Evolutionary conservation across 805 yeast species (phyloP).

Genomic region (Yarrowia sp.): DNA sequence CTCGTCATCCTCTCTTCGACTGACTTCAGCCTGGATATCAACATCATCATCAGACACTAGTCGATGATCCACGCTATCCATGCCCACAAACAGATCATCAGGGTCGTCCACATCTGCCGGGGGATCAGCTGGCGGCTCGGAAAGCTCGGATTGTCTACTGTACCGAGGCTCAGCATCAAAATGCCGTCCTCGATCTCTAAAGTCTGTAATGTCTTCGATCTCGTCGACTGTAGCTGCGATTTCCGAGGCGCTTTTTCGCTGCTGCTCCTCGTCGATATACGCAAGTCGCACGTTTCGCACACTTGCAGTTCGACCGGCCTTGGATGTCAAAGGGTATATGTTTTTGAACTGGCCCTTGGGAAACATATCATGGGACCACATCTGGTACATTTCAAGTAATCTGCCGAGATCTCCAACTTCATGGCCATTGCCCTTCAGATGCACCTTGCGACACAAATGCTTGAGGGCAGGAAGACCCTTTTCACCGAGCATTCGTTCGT

Average conservation of each 20-base stretch:
- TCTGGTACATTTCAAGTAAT: conserved; percentile 64
- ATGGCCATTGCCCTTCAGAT: conserved; percentile 53
- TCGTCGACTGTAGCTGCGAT: background rate
- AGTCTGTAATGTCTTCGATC: background rate
- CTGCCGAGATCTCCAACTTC: conserved; percentile 59
- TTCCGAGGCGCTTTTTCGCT: background rate
- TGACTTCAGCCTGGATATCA: conserved; percentile 6
- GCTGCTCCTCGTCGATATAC: conserved; percentile 24
- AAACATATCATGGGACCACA: conserved; percentile 77
- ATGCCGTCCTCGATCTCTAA: conserved; percentile 12
- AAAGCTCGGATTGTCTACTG: background rate
- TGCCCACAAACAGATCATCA: conserved; percentile 33
- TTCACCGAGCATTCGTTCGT: conserved; percentile 57
- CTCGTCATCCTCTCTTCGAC: conserved; percentile 2
- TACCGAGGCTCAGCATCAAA: conserved; percentile 4
- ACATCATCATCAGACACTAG: conserved; percentile 22
- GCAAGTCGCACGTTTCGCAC: conserved; percentile 10
- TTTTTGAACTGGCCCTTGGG: conserved; percentile 83
- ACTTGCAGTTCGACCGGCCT: conserved; percentile 40
- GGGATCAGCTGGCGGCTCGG: background rate
- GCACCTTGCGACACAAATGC: conserved; percentile 52
- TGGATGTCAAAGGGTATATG: conserved; percentile 62
- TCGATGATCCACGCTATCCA: conserved; percentile 30
- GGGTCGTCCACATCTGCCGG: conserved; percentile 5
- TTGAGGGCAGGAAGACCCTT: conserved; percentile 60